Evolutionary conservation across 176 grass and related monocot species (phyloP), one percentile per base, ranked within the genome.

Genomic region (Saccharum officinarum): DNA sequence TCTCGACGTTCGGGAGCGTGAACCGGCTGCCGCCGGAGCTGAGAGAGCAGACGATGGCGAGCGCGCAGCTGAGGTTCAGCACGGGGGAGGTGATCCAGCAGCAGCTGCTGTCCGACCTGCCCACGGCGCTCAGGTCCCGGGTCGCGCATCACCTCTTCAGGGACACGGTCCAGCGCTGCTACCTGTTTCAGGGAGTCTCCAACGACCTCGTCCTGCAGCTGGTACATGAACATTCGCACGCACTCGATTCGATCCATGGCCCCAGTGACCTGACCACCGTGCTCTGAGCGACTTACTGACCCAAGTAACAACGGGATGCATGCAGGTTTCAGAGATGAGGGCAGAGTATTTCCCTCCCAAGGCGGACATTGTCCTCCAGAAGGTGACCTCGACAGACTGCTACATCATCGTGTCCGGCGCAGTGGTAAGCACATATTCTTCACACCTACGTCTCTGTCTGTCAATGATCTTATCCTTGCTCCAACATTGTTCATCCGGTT

Each of bases 181-280:
- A 94, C 89, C 77, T 94, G 5, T 91, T 91, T 52, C 75, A 66
- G 18, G 89, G 87, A 3, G 70, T 80, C 72, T 91, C 92, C 20
- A 2, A 36, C 47, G 69, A 59, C 25, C 75, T 87, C 84, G 33
- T 89, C 70, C 23, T 76, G 55, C 84, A 89, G 47, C 77, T 94
- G 36, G 68, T 65, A 31, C 23, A 13, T 47, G 31, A 47, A 1
- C 44, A 46, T 17, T 5, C 4, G 15, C 15, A 52, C 49, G 38
- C 38, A 39, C 38, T 39, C 38, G 38, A 39, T 39, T 7, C 6
- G 38, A 39, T 39, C 38, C 38, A 39, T 39, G 8, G 8, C 40
- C 8, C 40, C 40, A 41, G 8, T 41, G 40, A 41, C 40, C 40
- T 9, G 23, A 30, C 12, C 59, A 61, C n/a, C 25, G 0, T 30